A percentile compares a stretch with the other conserved stretches of the same genome.
These are phyloP conservation scores for Triglochin maritima DNA, from an alignment of 106 monocot species.

Conservation along the genomic window DNA sequence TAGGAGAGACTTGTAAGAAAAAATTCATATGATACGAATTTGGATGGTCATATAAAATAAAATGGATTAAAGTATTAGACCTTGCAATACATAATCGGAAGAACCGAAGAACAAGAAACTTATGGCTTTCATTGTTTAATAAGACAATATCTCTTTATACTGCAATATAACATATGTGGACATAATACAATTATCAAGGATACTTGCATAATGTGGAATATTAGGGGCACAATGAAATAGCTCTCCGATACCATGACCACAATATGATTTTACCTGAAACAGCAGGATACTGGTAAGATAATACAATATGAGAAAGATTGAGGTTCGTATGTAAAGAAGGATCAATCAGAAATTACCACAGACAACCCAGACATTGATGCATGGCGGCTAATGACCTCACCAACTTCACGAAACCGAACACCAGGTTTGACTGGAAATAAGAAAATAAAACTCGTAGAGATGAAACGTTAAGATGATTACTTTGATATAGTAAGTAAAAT, in stretches of 20 bases:
- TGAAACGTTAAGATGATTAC: neutral
- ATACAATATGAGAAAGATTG: neutral
- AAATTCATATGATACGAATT: too few relatives aligned
- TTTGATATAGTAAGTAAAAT: neutral
- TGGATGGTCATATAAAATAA: too few relatives aligned
- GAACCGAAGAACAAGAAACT: too few relatives aligned
- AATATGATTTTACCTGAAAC: slow-evolving; percentile 92
- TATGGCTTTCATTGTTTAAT: too few relatives aligned
- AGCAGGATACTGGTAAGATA: neutral
- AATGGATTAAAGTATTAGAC: too few relatives aligned
- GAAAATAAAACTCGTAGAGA: neutral
- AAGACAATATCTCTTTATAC: too few relatives aligned
- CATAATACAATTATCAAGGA: slow-evolving; percentile 17
- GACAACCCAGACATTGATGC: slow-evolving; percentile 86
- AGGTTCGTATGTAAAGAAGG: neutral
- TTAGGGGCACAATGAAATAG: slow-evolving; percentile 97
- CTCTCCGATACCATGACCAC: slow-evolving; percentile 99
- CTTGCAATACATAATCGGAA: too few relatives aligned
- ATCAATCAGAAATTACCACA: slow-evolving; percentile 51
- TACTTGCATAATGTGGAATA: slow-evolving; percentile 98
- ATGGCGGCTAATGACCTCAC: slow-evolving; percentile 91
- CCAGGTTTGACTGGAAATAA: slow-evolving; percentile 82
- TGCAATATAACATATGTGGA: too few relatives aligned
- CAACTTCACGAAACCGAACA: slow-evolving; percentile 96
- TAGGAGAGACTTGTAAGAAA: too few relatives aligned